Percentiles rank a stretch among this genome's conserved stretches.
Evolutionary conservation across 345 rosid species (phyloP).

Genomic region (Psidium guajava): DNA sequence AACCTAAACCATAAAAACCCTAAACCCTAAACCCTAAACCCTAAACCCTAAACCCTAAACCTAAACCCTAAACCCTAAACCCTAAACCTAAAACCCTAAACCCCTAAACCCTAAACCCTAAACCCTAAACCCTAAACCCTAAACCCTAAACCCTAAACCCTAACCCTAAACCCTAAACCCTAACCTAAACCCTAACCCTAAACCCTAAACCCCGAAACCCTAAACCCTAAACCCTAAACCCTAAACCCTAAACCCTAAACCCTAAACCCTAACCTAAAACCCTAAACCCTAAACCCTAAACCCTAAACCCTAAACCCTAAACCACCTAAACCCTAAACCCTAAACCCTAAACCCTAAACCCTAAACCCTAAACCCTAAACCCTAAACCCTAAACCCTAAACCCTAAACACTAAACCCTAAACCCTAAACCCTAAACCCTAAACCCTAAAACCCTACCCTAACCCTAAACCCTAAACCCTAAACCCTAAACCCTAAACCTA

Average conservation of each 20-base stretch:
- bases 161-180: constrained; percentile 15
- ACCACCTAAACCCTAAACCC: constrained; percentile 25
- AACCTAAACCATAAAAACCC: constrained; percentile 13
- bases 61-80: constrained; percentile 18
- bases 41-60: constrained; percentile 17
- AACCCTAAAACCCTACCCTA: neutral
- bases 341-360: neutral
- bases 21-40: constrained; percentile 13
- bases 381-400: neutral
- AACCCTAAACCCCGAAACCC: constrained; percentile 17
- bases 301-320: constrained; percentile 17
- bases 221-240: constrained; percentile 10
- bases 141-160: constrained; percentile 15
- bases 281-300: constrained; percentile 20
- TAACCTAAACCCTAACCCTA: constrained; percentile 20
- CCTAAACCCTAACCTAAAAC: constrained; percentile 12
- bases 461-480: neutral
- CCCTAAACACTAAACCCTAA: constrained; percentile 2
- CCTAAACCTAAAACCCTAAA: constrained; percentile 20
- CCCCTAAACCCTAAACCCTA: constrained; percentile 15
- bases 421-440: neutral
- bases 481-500: neutral
- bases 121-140: constrained; percentile 14
- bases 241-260: constrained; percentile 9
- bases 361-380: neutral